A percentile compares a stretch with the other conserved stretches of the same genome.
phyloP scores from a whole-genome alignment of 805 yeast genomes.

The Barnettozyma botsteinii region DNA sequence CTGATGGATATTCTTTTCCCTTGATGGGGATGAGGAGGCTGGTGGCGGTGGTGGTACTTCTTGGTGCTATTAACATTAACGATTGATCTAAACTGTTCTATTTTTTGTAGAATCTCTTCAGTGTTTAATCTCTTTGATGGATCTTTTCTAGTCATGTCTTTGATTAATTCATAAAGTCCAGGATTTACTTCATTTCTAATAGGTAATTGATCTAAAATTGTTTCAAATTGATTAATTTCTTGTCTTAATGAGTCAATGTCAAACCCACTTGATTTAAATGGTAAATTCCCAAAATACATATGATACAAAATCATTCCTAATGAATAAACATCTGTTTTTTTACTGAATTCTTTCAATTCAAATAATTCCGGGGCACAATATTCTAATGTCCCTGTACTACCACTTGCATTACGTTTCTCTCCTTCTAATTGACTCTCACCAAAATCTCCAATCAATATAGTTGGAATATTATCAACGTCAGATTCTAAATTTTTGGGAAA shows the following conservation, averaged over 20 bases:
- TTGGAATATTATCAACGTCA: conserved; percentile 40
- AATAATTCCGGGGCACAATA: conserved; percentile 74
- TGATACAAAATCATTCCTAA: conserved; percentile 78
- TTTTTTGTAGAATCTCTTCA: conserved; percentile 29
- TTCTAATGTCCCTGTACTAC: conserved; percentile 84
- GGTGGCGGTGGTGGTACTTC: background rate
- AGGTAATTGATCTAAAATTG: background rate
- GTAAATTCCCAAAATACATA: conserved; percentile 65
- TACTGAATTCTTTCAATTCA: conserved; percentile 45
- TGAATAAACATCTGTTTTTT: conserved; percentile 74
- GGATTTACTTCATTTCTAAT: conserved; percentile 16
- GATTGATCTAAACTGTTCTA: conserved; percentile 27
- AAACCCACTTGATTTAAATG: conserved; percentile 36
- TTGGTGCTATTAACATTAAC: too few relatives aligned
- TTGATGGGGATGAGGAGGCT: too few relatives aligned
- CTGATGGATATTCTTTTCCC: too few relatives aligned
- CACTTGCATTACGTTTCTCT: conserved; percentile 58
- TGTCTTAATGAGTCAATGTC: conserved; percentile 20
- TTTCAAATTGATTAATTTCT: conserved; percentile 13
- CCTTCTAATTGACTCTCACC: conserved; percentile 85
- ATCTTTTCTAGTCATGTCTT: conserved; percentile 31
- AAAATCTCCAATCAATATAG: conserved; percentile 78
- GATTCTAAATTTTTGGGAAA: conserved; percentile 11
- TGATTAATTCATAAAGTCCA: conserved; percentile 34
- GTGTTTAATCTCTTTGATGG: conserved; percentile 40